Percentiles rank a stretch among this genome's conserved stretches.
Conservation (phyloP, 2,329 filamentous ascomycete species). For the Drechslerella stenobrocha region DNA sequence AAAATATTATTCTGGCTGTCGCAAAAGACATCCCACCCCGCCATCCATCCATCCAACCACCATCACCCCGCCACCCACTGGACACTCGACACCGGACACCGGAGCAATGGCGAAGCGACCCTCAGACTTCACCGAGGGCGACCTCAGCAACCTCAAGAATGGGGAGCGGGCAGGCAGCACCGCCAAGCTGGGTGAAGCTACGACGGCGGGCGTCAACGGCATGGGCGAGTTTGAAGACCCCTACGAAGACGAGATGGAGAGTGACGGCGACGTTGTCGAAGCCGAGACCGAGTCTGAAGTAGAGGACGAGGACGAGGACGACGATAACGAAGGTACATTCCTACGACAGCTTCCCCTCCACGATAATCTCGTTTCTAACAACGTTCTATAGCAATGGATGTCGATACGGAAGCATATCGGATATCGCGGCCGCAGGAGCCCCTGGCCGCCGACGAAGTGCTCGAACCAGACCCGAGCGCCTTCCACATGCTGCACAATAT, state of each 20-base stretch:
- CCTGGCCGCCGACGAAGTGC: constrained; percentile 83
- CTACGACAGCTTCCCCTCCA: constrained; percentile 2
- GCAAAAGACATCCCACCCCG: constrained; percentile 23
- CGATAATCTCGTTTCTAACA: no score
- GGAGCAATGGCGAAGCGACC: constrained; percentile 45
- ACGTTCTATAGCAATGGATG: constrained; percentile 81
- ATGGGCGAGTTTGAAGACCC: constrained; percentile 67
- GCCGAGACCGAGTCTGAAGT: constrained; percentile 64
- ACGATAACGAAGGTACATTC: constrained; percentile 23
- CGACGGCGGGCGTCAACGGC: constrained; percentile 60
- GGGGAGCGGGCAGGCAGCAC: constrained; percentile 45
- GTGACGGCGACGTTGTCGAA: constrained; percentile 82
- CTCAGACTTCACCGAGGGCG: constrained; percentile 42
- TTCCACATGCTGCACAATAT: constrained; percentile 98
- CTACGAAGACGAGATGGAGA: constrained; percentile 71
- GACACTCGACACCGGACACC: no score
- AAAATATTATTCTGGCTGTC: constrained; percentile 25
- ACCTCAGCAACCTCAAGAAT: constrained; percentile 49
- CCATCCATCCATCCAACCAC: constrained; percentile 10
- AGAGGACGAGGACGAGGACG: constrained; percentile 67
- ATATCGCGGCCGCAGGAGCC: constrained; percentile 77
- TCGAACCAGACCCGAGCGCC: constrained; percentile 87
- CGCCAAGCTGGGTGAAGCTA: constrained; percentile 51
- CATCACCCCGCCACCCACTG: not conserved
- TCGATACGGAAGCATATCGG: constrained; percentile 93